Evolutionary conservation across 75 land plant genomes (phyloP), one percentile per base, ranked within the genome.

Genomic region (Pseudotsuga menziesii): DNA sequence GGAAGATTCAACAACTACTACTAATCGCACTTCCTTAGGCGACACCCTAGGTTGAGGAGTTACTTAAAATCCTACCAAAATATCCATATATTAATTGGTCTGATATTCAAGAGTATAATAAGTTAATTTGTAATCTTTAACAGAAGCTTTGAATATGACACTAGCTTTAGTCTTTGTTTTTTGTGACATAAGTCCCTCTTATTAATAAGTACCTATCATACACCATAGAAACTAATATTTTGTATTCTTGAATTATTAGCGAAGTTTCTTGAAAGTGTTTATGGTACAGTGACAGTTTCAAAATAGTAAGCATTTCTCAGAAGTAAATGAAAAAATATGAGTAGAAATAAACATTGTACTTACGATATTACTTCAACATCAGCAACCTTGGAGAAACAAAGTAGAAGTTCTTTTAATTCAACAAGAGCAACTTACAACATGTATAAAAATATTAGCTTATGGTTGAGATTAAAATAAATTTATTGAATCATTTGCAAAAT

Each of bases 291-390:
- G 22, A 59, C 61, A 59, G 20, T 22, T 59, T 4, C 20, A 3
- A 59, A 59, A 59, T 19, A 9, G 22, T 1, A 59, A 59, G 20
- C 5, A 59, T 59, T 59, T 1, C n/a, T 19, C 61, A 59, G 22
- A 5, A 59, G 6, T 59, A 4, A 4, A 19, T 19, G 20, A 2
- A 1, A 44, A 44, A 44, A 44, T 6, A 0, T 44, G 52, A 44
- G 52, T 44, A 44, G 7, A 8, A 44, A 44, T 5, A 44, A 44
- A 44, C 52, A 44, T 44, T 44, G 52, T 27, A 66, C 95, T 61
- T 86, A 91, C 93, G 93, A 91, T 52, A 93, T 80, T n/a, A 91
- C 95, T 39, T 87, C 95, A 56, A 84, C 87, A 69, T 93, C 93
- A 0, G 60, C 69, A 14, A 91, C 82, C 27, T 73, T 86, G 12